Conservation (phyloP, 768 basidiomycete genomes). For the Termitomyces sp. region DNA sequence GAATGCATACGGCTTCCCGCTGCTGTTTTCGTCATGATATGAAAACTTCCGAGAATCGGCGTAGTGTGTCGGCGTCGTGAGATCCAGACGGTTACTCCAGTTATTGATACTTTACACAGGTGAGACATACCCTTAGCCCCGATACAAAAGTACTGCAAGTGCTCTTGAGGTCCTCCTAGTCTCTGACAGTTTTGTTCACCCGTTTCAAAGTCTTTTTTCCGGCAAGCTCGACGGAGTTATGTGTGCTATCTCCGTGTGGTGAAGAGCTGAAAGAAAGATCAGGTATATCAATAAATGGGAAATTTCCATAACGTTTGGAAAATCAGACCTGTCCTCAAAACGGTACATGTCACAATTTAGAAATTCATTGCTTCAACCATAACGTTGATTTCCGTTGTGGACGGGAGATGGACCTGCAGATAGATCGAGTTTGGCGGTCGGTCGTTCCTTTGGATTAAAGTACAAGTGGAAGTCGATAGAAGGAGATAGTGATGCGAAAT, state of each 20-base stretch:
- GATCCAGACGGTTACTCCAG: constrained; percentile 53
- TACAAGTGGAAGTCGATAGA: no score
- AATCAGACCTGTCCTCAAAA: no score
- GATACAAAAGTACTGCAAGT: constrained; percentile 81
- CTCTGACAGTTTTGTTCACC: constrained; percentile 86
- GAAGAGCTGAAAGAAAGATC: constrained; percentile 45
- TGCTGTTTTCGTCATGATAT: constrained; percentile 65
- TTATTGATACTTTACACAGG: constrained; percentile 23
- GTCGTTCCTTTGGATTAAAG: no score
- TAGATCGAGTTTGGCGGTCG: no score
- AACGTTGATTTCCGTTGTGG: no score
- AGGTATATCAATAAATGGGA: background rate
- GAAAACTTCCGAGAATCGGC: constrained; percentile 44
- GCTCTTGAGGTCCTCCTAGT: constrained; percentile 69
- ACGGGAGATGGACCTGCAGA: no score
- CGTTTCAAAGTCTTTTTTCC: constrained; percentile 62
- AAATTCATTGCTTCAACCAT: no score
- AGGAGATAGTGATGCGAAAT: no score
- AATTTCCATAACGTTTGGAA: no score
- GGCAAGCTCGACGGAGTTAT: constrained; percentile 51
- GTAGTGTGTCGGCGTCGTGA: constrained; percentile 81
- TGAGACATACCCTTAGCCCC: constrained; percentile 61
- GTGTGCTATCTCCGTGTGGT: constrained; percentile 64
- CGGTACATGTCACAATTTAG: no score
- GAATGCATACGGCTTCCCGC: constrained; percentile 71